These are phyloP conservation scores for Hypoxylon perforatum DNA, from an alignment of 495 filamentous ascomycete species.

Conservation along the genomic window DNA sequence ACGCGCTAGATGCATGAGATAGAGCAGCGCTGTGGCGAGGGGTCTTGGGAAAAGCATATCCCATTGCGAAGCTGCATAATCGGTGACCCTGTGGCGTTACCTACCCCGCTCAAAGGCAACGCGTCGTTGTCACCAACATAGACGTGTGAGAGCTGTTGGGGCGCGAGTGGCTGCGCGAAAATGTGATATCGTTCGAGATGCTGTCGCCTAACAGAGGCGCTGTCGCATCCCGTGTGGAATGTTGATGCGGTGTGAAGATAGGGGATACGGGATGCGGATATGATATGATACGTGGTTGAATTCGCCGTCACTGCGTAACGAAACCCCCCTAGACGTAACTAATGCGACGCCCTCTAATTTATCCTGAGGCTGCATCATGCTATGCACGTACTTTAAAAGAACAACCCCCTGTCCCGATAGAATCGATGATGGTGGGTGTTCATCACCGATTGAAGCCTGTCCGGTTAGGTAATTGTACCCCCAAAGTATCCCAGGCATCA, in stretches of 20 bases:
- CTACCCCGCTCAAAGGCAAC: conserved; percentile 25
- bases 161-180: conserved; percentile 1
- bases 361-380: conserved; percentile 40
- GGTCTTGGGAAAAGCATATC: neutral
- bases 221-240: conserved; percentile 23
- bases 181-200: conserved; percentile 5
- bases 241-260: conserved; percentile 7
- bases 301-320: neutral
- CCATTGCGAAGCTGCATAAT: conserved; percentile 13
- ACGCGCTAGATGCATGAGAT: conserved; percentile 6
- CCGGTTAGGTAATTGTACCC: conserved; percentile 11
- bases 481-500: conserved; percentile 1
- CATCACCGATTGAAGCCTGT: conserved; percentile 14
- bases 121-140: neutral
- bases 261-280: neutral
- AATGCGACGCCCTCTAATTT: conserved; percentile 37
- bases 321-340: conserved; percentile 12
- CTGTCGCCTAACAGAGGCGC: neutral
- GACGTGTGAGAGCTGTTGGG: neutral
- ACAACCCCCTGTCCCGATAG: conserved; percentile 22
- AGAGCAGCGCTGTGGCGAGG: conserved; percentile 8
- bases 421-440: neutral
- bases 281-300: neutral
- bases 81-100: conserved; percentile 3
- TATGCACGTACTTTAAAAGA: conserved; percentile 23